Base-by-base conservation (phyloP, 176 grass and related monocot species). In the Dendrocalamus sinicus region DNA sequence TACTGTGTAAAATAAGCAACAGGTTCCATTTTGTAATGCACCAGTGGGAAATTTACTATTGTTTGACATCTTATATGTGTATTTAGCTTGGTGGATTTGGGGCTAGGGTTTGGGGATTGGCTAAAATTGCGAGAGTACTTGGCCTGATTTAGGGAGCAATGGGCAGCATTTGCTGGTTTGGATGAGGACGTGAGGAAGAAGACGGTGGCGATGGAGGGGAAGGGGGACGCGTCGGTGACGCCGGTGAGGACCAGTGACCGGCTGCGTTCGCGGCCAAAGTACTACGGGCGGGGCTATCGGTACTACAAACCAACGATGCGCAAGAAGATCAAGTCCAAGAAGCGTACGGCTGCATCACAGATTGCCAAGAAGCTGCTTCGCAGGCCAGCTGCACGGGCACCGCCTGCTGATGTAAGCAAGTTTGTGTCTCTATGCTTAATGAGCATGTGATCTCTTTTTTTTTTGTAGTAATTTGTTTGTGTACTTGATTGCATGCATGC, bases 301-400 rank as follows among this genome's bases (percentile, higher is more conserved):
- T 96, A 93, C 80, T 99, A 96, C 67, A 85, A 95, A 12, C 88
- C 91, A 59, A 48, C 59, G 39, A 92, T 99, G 73, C 90, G 86
- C 80, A 99, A 96, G 89, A 99, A 94, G 88, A 83, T 96, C 17
- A 96, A 96, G 61, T 81, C 95, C 3, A 99, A 96, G 89, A 99
- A 87, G 90, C 92, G 94, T 76, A 89, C 94, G 14, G 81, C 97
- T 15, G 94, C 97, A 19, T 91, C 93, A 14, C 92, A 96, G 86
- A 99, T 99, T 80, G 97, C 87, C 48, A 99, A 99, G 83, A 99
- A 96, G 89, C 67, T 99, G 35, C 92, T 99, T 73, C 85, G 89
- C 53, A 96, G 88, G 46, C 68, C 89, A 37, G 69, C 87, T 60
- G 77, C 81, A 12, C 77, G 87, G 59, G 73, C 82, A 12, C 82